Conservation (phyloP, 1,284 basidiomycete species). For the Cryptococcus sp. region DNA sequence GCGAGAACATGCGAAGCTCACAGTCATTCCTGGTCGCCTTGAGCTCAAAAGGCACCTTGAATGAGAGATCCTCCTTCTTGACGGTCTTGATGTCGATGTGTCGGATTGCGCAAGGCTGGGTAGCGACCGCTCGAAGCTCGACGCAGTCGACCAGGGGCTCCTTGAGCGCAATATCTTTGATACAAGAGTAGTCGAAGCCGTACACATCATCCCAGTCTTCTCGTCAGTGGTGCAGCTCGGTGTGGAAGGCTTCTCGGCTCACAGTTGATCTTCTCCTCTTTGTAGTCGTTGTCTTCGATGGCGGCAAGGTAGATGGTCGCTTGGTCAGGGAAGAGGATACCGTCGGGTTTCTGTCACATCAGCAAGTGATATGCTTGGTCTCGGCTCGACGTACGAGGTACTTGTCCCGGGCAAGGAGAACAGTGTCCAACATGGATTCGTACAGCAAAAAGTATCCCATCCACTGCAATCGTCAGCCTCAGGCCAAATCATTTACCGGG, state of each 20-base stretch:
- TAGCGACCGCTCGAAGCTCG: conserved; percentile 85
- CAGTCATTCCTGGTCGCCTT: conserved; percentile 87
- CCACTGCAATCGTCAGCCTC: conserved; percentile 32
- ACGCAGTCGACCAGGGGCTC: conserved; percentile 98
- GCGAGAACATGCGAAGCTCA: conserved; percentile 48
- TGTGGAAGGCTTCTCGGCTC: conserved; percentile 38
- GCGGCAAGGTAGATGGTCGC: conserved; percentile 92
- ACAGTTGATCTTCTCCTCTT: conserved; percentile 99
- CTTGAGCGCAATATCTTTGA: conserved; percentile 95
- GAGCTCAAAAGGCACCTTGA: conserved; percentile 74
- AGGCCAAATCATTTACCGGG: not conserved
- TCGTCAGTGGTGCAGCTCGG: not conserved
- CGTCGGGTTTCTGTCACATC: conserved; percentile 58
- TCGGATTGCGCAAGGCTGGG: conserved; percentile 82
- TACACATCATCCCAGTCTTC: conserved; percentile 99
- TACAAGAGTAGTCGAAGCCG: conserved; percentile 98
- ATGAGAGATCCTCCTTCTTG: conserved; percentile 91
- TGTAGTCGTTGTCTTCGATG: conserved; percentile 99
- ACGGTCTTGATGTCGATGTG: conserved; percentile 87
- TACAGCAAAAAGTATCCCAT: conserved; percentile 62
- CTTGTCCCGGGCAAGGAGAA: conserved; percentile 91
- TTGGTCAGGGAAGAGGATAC: conserved; percentile 93
- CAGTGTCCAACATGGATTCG: conserved; percentile 99
- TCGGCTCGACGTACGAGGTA: conserved; percentile 57
- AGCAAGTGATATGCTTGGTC: not conserved